phyloP scores from a whole-genome alignment of 1,139 yeast genomes.

The Candida sp. region DNA sequence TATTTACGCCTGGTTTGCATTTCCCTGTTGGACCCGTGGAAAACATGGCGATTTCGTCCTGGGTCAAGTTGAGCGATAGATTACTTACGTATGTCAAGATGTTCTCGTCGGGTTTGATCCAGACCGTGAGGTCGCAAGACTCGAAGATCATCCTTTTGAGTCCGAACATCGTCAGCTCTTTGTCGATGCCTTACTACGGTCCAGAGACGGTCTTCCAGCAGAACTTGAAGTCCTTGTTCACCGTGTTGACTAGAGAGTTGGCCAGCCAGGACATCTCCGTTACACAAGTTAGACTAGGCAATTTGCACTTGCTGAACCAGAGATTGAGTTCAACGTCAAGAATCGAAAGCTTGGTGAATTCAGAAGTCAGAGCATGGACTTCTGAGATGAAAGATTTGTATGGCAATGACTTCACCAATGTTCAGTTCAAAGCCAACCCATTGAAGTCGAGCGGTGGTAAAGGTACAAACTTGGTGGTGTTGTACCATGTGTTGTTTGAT shows the following conservation, averaged over 20 bases:
- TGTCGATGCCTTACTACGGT: constrained; percentile 52
- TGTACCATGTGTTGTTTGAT: constrained; percentile 61
- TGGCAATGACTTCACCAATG: constrained; percentile 34
- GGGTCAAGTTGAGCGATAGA: constrained; percentile 57
- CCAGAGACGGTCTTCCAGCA: constrained; percentile 50
- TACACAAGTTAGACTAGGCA: constrained; percentile 53
- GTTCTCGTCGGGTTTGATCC: constrained; percentile 60
- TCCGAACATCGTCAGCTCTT: constrained; percentile 46
- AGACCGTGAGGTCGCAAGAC: constrained; percentile 52
- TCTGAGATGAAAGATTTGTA: constrained; percentile 41
- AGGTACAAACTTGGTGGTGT: constrained; percentile 48
- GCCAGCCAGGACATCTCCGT: constrained; percentile 44
- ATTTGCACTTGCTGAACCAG: constrained; percentile 42
- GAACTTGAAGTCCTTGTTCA: constrained; percentile 39
- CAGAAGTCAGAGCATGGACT: constrained; percentile 48
- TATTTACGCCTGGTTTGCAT: constrained; percentile 66
- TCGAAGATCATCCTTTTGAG: constrained; percentile 49
- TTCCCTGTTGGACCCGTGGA: constrained; percentile 77
- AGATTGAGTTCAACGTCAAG: constrained; percentile 25
- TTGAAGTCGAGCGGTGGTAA: constrained; percentile 36
- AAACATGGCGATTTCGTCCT: constrained; percentile 52
- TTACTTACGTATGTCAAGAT: constrained; percentile 51
- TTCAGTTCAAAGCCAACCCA: constrained; percentile 39
- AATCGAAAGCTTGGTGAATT: constrained; percentile 34
- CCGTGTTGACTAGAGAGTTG: constrained; percentile 44